Conservation (phyloP, 345 rosid genomes). For the Gossypium australe region DNA sequence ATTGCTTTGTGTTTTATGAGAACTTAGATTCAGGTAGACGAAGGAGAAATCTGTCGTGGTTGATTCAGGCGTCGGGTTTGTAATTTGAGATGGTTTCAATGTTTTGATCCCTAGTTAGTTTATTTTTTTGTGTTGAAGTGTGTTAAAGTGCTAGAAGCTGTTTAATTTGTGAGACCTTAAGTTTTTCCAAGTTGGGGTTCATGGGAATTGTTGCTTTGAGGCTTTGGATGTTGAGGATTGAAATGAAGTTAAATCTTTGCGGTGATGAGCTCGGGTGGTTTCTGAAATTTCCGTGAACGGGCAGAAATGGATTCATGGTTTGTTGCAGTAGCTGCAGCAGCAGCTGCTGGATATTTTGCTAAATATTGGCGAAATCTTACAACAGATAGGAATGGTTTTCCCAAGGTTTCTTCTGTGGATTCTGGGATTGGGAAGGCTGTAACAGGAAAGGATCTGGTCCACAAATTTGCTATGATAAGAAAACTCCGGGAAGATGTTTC, state of each 20-base stretch:
- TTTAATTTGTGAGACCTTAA: background rate
- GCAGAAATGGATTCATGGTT: conserved; percentile 67
- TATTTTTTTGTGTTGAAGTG: background rate
- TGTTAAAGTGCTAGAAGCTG: background rate
- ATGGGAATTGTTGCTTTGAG: conserved; percentile 21
- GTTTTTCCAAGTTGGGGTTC: conserved; percentile 4
- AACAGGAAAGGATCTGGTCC: conserved; percentile 18
- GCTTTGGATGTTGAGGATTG: conserved; percentile 17
- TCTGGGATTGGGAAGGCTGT: conserved; percentile 28
- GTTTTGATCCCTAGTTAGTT: background rate
- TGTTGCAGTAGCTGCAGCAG: conserved; percentile 71
- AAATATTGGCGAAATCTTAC: conserved; percentile 46
- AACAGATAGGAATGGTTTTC: conserved; percentile 23
- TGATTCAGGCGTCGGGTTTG: background rate
- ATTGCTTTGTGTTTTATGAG: background rate
- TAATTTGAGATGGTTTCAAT: background rate
- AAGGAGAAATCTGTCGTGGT: background rate
- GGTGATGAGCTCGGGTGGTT: conserved; percentile 25
- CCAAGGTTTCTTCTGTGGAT: conserved; percentile 29
- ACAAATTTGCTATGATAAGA: conserved; percentile 22
- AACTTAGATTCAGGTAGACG: background rate
- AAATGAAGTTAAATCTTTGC: conserved; percentile 10
- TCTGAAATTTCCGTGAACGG: conserved; percentile 3
- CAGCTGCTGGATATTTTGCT: conserved; percentile 68
- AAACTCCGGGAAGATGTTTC: conserved; percentile 30